Base-by-base conservation (phyloP, 768 basidiomycete genomes). In the Hygrocybe punicea region DNA sequence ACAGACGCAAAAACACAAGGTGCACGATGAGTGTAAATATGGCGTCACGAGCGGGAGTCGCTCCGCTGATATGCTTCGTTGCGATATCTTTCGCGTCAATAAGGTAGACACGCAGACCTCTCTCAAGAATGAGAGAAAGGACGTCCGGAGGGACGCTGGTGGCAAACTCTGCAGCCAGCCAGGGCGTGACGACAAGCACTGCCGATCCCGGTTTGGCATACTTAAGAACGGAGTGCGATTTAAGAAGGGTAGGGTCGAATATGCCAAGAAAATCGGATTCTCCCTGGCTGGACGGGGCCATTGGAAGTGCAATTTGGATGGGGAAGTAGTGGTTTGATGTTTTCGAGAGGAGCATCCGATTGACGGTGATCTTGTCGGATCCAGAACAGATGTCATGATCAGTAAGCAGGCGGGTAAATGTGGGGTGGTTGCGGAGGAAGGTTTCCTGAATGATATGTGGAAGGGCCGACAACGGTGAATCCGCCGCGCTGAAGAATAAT, bases 1-100 rank as follows among this genome's bases (percentile, higher is more conserved):
- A 98, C 33, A 98, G 77, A 53, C 91, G 80, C 65, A 98, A 72
- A 78, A 98, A 91, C 1, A 89, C 87, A 25, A 95, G 76, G 63
- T 91, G 83, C 42, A 85, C 81, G 35, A 91, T 66, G 59, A 90
- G 70, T 60, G 75, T 78, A 63, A 88, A 80, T 6, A 82, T 62
- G 1, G 76, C 72, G 40, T 80, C 77, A 55, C 71, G 72, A 8
- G 67, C 59, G 4, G 71, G 58, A 13, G 70, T 67, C n/a, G 69
- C 65, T 9, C 67, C 65, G 17, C 72, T 73, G 2, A 69, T 67
- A 21, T 83, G 61, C 25, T 71, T 71, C 19, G 74, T 69, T 21
- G 85, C 82, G 39, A 86, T 69, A 25, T 70, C 69, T 59, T 80
- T 81, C 9, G 83, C 73, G 64, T 93, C 79, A 58, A 91, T 74